phyloP scores from a whole-genome alignment of 768 basidiomycete genomes.

The Postia placenta region DNA sequence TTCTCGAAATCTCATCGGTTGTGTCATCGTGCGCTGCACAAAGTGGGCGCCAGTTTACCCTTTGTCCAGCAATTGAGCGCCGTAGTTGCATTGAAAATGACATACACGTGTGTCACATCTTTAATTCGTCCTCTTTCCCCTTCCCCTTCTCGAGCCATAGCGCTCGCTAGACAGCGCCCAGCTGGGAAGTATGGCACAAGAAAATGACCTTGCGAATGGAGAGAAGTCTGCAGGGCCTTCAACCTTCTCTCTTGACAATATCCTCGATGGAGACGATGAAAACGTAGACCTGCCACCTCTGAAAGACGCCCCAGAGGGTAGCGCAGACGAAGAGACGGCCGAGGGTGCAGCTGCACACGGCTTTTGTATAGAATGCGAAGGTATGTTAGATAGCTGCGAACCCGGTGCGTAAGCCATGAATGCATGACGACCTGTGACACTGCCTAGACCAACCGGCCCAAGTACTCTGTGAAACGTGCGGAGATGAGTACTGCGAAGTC shows the following conservation, averaged over 20 bases:
- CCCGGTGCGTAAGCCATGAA: too few species aligned
- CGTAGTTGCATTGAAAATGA: neutral
- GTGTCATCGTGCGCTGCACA: too few species aligned
- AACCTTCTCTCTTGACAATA: conserved; percentile 58
- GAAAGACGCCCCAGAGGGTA: conserved; percentile 39
- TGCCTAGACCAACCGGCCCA: conserved; percentile 75
- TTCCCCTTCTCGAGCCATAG: neutral
- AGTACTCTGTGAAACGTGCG: conserved; percentile 64
- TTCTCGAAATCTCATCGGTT: too few species aligned
- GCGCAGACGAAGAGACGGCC: conserved; percentile 57
- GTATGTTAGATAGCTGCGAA: conserved; percentile 39
- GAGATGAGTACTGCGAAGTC: conserved; percentile 74
- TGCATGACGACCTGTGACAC: neutral
- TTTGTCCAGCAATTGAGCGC: neutral
- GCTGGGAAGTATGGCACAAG: neutral
- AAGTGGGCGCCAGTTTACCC: too few species aligned
- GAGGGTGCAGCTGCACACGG: conserved; percentile 47
- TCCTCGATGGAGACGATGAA: conserved; percentile 60
- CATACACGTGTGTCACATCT: neutral
- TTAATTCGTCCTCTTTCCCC: neutral
- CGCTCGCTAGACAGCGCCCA: too few species aligned
- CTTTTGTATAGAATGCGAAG: conserved; percentile 83
- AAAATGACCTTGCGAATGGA: neutral
- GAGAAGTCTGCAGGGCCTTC: neutral
- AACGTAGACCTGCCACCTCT: conserved; percentile 49